Base-by-base conservation (phyloP, 1,139 yeast genomes). In the Suhomyces bribrorum region DNA sequence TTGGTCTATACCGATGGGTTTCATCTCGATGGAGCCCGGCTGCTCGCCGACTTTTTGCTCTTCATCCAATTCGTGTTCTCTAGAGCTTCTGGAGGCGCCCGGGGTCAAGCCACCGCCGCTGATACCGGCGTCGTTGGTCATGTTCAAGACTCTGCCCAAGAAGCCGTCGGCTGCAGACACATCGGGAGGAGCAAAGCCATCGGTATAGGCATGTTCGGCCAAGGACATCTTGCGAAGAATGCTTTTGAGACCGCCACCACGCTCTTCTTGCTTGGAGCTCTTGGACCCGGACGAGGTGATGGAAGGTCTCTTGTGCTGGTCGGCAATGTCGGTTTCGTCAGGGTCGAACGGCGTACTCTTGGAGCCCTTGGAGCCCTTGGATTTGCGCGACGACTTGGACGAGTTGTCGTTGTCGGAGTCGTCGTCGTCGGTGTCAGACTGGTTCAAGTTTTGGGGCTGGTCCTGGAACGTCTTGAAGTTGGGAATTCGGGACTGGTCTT, bases 51-150 rank as follows among this genome's bases (percentile, higher is more conserved):
- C 49, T 20, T 45, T 48, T 29, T 51, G 50, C 32, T 61, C 65
- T 36, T 57, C 64, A 30, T 60, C 65, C 4, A 53, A 44, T 0
- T 45, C 42, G 13, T 45, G 49, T 15, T 57, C 66, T 14, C 54
- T 40, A 4, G 57, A 48, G 5, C 33, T 29, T 14, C 50, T 48
- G 1, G 65, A 43, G 2, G 73, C 77, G 0, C 76, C 77, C 0
- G 77, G 76, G 0, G 58, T 63, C 45, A 71, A 47, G 0, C 76
- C 77, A 9, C 76, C 76, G 3, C 74, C 74, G 32, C 70, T 52
- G 20, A 66, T 40, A 1, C 69, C 61, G 3, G 32, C 34, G 11
- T 48, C 48, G 14, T 56, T 56, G 25, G 53, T 55, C 36, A 59
- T 50, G 24, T 49, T 52, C 32, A 69, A 49, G 3, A 72, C 66